Conservation (phyloP, 2,329 filamentous ascomycete species). For the Microdochium nivale region DNA sequence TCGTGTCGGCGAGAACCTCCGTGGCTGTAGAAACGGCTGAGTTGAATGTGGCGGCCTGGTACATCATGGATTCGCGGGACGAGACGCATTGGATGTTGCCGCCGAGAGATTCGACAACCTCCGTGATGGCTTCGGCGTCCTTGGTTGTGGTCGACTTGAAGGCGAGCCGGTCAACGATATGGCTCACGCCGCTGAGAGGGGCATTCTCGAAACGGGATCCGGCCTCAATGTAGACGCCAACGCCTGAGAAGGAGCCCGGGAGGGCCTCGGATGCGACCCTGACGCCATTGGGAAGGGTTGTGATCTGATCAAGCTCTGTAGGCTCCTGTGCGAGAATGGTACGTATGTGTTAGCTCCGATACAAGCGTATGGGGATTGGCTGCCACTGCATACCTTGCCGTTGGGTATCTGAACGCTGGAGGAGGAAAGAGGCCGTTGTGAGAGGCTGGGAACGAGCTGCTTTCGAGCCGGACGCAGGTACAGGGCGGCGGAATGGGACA, state of each 20-base stretch:
- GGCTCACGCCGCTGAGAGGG: slow-evolving; percentile 78
- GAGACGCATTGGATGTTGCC: slow-evolving; percentile 97
- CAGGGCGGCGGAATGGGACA: neutral
- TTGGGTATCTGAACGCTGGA: neutral
- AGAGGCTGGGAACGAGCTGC: neutral
- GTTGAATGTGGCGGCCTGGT: slow-evolving; percentile 97
- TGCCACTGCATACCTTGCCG: neutral
- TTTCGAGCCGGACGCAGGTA: neutral
- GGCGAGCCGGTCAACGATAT: slow-evolving; percentile 90
- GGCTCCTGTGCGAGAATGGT: slow-evolving; percentile 51
- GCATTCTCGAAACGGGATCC: slow-evolving; percentile 90
- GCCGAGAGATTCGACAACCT: slow-evolving; percentile 77
- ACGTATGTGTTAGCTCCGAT: neutral
- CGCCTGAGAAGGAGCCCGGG: slow-evolving; percentile 87
- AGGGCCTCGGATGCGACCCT: slow-evolving; percentile 92
- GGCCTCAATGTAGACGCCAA: slow-evolving; percentile 92
- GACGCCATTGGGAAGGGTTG: slow-evolving; percentile 83
- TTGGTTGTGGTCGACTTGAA: slow-evolving; percentile 79
- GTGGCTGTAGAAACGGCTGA: slow-evolving; percentile 76
- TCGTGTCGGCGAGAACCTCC: slow-evolving; percentile 83
- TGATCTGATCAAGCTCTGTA: slow-evolving; percentile 78
- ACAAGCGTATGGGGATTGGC: neutral
- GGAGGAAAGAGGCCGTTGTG: neutral
- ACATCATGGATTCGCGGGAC: slow-evolving; percentile 94
- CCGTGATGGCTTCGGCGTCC: slow-evolving; percentile 76